These are phyloP conservation scores for Silybum marianum DNA, from an alignment of 129 eudicot genomes.

Conservation along the genomic window DNA sequence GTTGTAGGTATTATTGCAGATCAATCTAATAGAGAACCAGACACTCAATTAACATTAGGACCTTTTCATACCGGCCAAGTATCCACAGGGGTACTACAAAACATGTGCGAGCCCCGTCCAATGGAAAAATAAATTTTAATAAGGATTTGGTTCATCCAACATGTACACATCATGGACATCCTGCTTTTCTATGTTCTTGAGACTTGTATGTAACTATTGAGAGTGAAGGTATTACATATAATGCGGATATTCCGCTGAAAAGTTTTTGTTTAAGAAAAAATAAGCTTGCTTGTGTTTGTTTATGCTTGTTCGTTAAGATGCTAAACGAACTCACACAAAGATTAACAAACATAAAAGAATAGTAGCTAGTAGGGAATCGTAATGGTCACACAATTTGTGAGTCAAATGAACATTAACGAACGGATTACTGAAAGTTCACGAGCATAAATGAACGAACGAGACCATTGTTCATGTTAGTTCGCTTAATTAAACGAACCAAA, in stretches of 20 bases:
- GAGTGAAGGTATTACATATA: not conserved
- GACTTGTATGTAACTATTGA: not conserved
- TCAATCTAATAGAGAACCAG: not conserved
- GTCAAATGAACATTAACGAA: too few relatives aligned
- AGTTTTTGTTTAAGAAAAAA: too few relatives aligned
- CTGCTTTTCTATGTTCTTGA: not conserved
- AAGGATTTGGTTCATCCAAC: not conserved
- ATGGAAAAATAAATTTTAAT: not conserved
- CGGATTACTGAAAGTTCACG: too few relatives aligned
- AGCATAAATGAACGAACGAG: too few relatives aligned
- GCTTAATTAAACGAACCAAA: too few relatives aligned
- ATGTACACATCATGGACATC: not conserved
- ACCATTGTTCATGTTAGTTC: too few relatives aligned
- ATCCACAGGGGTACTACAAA: not conserved
- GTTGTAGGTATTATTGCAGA: not conserved
- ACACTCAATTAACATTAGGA: not conserved
- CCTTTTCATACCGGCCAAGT: conserved; percentile 16
- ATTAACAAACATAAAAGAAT: too few relatives aligned
- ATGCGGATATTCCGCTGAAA: not conserved
- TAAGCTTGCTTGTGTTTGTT: too few relatives aligned
- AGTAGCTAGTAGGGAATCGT: too few relatives aligned
- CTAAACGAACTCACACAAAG: too few relatives aligned
- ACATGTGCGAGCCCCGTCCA: not conserved
- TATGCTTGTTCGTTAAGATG: too few relatives aligned
- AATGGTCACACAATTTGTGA: too few relatives aligned